phyloP scores from a whole-genome alignment of 306 rosid genomes.

The Benincasa hispida region DNA sequence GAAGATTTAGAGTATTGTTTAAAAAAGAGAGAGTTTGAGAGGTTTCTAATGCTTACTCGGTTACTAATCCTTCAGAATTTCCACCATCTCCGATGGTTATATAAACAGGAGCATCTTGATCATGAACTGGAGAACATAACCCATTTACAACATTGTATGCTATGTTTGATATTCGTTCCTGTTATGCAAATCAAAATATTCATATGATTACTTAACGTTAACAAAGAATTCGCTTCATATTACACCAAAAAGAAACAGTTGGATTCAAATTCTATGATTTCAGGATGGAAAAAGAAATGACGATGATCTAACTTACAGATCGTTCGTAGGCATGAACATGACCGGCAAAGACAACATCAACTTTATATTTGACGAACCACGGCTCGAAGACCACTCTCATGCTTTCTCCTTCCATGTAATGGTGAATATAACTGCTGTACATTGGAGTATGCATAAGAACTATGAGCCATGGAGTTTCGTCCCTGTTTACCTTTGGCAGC shows the following conservation, averaged over 20 bases:
- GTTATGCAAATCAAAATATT: slow-evolving; percentile 10
- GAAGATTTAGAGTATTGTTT: neutral
- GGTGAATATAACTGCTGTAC: slow-evolving; percentile 61
- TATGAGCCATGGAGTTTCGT: slow-evolving; percentile 81
- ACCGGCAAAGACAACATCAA: slow-evolving; percentile 46
- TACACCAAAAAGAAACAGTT: neutral
- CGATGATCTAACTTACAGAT: slow-evolving; percentile 30
- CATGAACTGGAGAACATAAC: slow-evolving; percentile 29
- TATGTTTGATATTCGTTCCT: slow-evolving; percentile 56
- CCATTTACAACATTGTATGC: slow-evolving; percentile 45
- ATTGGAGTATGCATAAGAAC: slow-evolving; percentile 66
- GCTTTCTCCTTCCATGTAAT: slow-evolving; percentile 72
- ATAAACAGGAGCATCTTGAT: slow-evolving; percentile 51
- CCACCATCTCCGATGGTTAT: slow-evolving; percentile 85
- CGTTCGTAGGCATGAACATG: slow-evolving; percentile 71
- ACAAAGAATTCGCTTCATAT: neutral
- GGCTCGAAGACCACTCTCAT: slow-evolving; percentile 48
- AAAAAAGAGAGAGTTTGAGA: neutral
- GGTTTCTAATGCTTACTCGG: slow-evolving; percentile 24
- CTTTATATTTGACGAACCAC: slow-evolving; percentile 50
- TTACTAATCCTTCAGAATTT: slow-evolving; percentile 58
- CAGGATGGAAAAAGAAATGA: neutral
- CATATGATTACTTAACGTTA: neutral
- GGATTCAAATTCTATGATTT: neutral
- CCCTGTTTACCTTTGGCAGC: slow-evolving; percentile 58